phyloP scores from a whole-genome alignment of 1,284 basidiomycete genomes.

The Malassezia vespertilionis region DNA sequence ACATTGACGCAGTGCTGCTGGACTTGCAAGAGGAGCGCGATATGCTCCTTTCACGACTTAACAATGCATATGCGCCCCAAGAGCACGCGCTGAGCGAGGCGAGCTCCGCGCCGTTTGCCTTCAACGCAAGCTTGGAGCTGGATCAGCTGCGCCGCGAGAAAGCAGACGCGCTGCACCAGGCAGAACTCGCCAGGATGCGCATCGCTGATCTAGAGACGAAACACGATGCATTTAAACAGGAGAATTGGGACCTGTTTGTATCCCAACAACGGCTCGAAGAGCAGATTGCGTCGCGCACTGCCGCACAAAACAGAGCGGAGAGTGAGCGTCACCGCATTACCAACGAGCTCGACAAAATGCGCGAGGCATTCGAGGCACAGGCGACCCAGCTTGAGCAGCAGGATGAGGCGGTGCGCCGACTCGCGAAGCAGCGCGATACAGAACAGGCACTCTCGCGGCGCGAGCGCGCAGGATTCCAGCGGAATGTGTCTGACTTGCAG shows the following conservation, averaged over 20 bases:
- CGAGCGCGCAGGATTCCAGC: conserved; percentile 70
- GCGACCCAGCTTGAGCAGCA: conserved; percentile 75
- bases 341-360: conserved; percentile 61
- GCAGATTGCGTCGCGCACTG: conserved; percentile 60
- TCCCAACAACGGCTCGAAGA: conserved; percentile 72
- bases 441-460: conserved; percentile 81
- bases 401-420: conserved; percentile 58
- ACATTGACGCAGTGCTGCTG: conserved; percentile 10
- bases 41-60: conserved; percentile 7
- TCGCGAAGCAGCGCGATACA: conserved; percentile 79
- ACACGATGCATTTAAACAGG: conserved; percentile 73
- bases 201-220: conserved; percentile 48
- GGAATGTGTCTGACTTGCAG: conserved; percentile 85
- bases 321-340: conserved; percentile 70
- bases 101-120: neutral
- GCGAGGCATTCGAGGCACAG: conserved; percentile 69
- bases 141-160: conserved; percentile 8
- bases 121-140: neutral
- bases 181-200: conserved; percentile 7
- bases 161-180: conserved; percentile 9
- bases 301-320: conserved; percentile 61
- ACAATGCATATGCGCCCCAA: too few species aligned
- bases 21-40: conserved; percentile 14
- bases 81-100: neutral
- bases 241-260: conserved; percentile 97